phyloP scores from a whole-genome alignment of 306 rosid species.

The Citrullus amarus region DNA sequence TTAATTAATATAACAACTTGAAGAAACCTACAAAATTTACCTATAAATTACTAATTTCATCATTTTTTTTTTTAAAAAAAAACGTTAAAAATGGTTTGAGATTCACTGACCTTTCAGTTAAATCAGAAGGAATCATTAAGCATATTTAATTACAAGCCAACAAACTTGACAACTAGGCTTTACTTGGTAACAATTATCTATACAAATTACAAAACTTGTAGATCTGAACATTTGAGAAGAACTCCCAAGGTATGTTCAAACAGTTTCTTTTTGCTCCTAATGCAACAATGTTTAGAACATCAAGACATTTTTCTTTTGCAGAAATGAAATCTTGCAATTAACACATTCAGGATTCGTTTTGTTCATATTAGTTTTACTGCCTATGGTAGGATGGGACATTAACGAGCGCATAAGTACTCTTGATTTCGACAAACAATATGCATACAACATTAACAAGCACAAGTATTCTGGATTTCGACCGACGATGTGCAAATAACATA shows the following conservation, averaged over 20 bases:
- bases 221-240: background rate
- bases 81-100: background rate
- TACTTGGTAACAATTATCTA: background rate
- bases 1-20: background rate
- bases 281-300: background rate
- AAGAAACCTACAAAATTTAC: background rate
- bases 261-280: too few relatives aligned
- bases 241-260: too few relatives aligned
- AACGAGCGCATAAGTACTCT: background rate
- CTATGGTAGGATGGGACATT: background rate
- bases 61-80: background rate
- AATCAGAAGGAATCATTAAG: background rate
- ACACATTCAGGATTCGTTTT: background rate
- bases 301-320: background rate
- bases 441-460: background rate
- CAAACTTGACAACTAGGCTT: background rate
- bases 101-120: background rate
- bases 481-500: slow-evolving; percentile 2
- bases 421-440: background rate
- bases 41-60: background rate
- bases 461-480: background rate
- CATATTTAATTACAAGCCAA: background rate
- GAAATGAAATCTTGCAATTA: background rate
- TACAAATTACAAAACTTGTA: background rate
- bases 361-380: background rate